phyloP scores from a whole-genome alignment of 73 alveolate species.

The Strombidium stylifer region DNA sequence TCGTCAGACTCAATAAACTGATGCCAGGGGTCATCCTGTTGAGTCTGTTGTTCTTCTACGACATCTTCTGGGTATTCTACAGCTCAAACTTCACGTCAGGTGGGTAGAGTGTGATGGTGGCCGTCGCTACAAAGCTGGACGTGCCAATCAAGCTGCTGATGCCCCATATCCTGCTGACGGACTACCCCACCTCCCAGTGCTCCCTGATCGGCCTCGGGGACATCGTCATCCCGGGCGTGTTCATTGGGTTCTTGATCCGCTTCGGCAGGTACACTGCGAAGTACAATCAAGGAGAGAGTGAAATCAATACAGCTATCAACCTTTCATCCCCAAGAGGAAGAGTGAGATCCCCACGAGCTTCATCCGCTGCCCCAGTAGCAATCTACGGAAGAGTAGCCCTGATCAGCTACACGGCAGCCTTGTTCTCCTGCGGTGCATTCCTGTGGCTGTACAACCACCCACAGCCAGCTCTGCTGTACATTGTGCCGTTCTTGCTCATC shows the following conservation, averaged over 20 bases:
- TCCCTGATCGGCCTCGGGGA: slow-evolving; percentile 97
- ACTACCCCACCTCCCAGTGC: slow-evolving; percentile 65
- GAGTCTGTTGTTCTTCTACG: slow-evolving; percentile 91
- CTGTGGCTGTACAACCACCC: slow-evolving; percentile 87
- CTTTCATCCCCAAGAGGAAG: too few species aligned
- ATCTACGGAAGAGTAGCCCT: slow-evolving; percentile 20
- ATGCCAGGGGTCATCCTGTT: slow-evolving; percentile 55
- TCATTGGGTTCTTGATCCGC: slow-evolving; percentile 67
- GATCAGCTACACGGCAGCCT: slow-evolving; percentile 16
- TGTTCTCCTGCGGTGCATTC: slow-evolving; percentile 52
- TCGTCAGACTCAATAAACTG: slow-evolving; percentile 6
- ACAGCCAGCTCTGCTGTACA: slow-evolving; percentile 97
- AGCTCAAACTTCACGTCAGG: slow-evolving; percentile 61
- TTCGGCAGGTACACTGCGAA: slow-evolving; percentile 43
- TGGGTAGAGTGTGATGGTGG: slow-evolving; percentile 93
- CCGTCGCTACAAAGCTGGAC: slow-evolving; percentile 94
- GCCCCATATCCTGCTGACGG: slow-evolving; percentile 70
- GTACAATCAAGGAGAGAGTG: too few species aligned
- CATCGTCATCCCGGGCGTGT: slow-evolving; percentile 96
- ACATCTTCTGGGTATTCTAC: slow-evolving; percentile 96
- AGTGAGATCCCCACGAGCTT: too few species aligned
- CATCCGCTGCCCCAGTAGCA: too few species aligned
- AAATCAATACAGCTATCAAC: too few species aligned
- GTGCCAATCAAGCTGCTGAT: slow-evolving; percentile 94
- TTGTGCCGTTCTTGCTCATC: slow-evolving; percentile 85